Base-by-base conservation (phyloP, 495 filamentous ascomycete species). In the Lepidopterella palustris region DNA sequence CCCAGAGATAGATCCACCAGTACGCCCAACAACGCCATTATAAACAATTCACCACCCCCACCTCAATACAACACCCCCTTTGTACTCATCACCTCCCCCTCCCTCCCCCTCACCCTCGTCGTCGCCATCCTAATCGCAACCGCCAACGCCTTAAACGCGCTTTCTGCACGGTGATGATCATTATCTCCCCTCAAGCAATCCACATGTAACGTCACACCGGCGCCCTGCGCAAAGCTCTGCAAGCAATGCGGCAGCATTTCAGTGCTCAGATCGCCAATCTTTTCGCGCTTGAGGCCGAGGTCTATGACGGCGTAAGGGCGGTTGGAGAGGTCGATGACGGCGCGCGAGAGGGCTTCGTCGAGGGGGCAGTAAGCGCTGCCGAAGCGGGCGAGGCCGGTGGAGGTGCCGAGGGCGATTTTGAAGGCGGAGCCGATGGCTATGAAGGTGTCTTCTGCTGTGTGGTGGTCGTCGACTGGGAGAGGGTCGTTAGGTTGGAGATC, bases 201-300 rank as follows among this genome's bases (percentile, higher is more conserved):
- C 50, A 97, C 88, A 77, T 98, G 93, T 74, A 97, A 71, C 27
- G 93, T 98, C 49, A 96, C 79, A n/a, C 88, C 83, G 5, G 93
- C 90, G 4, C 82, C 87, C 77, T 92, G 87, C 39, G 92, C 91
- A 75, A 96, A 98, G 74, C 87, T 92, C 75, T 90, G 84, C 72
- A 98, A 71, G 48, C 92, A 92, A 76, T 98, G 93, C 53, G 93
- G 92, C 54, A 98, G 83, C 93, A 97, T 98, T 82, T 98, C 92
- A 51, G 83, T 87, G 79, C 87, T 92, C 67, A 97, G 73, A 64
- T 91, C 88, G 27, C 93, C 93, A 65, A 97, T 88, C 82, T 88
- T 93, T 79, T 97, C 92, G 39, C 92, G 82, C 74, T 78, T 81
- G 62, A 95, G 81, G 3, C 85, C 90, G 3, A 97, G 78, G 55